A percentile compares a stretch with the other conserved stretches of the same genome.
Evolutionary conservation across 2,329 filamentous ascomycete genomes (phyloP).

Genomic region (Elsinoe ampelina): DNA sequence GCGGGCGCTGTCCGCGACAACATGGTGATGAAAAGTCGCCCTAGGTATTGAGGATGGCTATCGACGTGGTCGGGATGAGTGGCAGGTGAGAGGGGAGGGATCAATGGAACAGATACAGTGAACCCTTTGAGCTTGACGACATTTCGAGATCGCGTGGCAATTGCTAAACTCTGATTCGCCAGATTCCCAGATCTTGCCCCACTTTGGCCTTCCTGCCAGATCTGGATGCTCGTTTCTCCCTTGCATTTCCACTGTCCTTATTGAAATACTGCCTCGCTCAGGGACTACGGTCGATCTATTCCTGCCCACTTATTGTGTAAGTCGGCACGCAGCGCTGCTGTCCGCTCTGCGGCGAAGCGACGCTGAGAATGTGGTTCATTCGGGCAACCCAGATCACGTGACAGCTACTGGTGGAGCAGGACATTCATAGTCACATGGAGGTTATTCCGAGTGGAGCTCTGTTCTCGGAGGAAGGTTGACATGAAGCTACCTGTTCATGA

Average conservation of each 20-base stretch:
- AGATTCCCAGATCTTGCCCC: not conserved
- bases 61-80: not conserved
- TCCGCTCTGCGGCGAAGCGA: too few species aligned
- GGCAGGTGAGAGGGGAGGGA: not conserved
- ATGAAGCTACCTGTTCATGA: too few species aligned
- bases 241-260: not conserved
- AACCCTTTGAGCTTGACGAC: not conserved
- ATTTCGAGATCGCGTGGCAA: constrained; percentile 7
- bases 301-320: too few species aligned
- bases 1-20: constrained; percentile 33
- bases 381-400: too few species aligned
- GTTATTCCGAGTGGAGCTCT: too few species aligned
- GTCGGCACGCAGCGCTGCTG: too few species aligned
- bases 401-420: too few species aligned
- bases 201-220: not conserved
- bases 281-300: not conserved
- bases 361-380: too few species aligned
- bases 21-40: constrained; percentile 22
- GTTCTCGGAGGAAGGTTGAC: too few species aligned
- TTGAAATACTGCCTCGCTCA: not conserved
- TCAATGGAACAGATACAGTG: not conserved
- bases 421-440: too few species aligned
- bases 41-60: not conserved
- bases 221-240: not conserved
- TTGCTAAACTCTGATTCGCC: not conserved